Evolutionary conservation across 2,329 filamentous ascomycete genomes (phyloP).

Genomic region (Aschersonia sp.): DNA sequence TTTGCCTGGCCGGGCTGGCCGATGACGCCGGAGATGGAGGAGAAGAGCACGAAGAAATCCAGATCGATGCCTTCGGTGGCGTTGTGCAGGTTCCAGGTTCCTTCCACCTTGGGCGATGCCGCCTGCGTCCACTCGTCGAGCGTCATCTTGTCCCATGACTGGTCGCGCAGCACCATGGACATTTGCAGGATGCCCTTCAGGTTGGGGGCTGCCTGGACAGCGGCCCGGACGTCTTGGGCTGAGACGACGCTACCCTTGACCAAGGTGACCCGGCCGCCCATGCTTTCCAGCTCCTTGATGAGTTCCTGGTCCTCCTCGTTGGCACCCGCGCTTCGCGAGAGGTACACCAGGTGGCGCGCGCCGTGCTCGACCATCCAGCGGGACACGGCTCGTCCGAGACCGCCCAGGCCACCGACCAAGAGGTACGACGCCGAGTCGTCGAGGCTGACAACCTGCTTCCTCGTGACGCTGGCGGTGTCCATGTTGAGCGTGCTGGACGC

Average conservation of each 20-base stretch:
- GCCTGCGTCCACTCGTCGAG: conserved; percentile 13
- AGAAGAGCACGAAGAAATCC: conserved; percentile 21
- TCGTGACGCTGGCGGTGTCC: not conserved
- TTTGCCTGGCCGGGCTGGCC: conserved; percentile 21
- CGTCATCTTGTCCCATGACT: conserved; percentile 18
- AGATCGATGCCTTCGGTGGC: conserved; percentile 6
- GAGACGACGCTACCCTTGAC: not conserved
- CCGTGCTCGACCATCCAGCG: not conserved
- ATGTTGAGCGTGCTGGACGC: not conserved
- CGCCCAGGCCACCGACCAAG: not conserved
- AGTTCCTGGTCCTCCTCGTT: not conserved
- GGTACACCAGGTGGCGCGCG: not conserved
- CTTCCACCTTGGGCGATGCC: conserved; percentile 15
- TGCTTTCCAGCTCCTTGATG: not conserved
- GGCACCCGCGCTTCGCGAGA: not conserved
- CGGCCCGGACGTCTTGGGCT: not conserved
- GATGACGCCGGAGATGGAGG: conserved; percentile 17
- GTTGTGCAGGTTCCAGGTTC: conserved; percentile 19
- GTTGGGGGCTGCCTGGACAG: not conserved
- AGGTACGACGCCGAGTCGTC: not conserved
- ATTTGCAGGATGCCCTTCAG: not conserved
- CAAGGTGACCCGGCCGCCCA: conserved; percentile 8
- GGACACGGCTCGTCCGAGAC: not conserved
- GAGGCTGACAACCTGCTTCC: not conserved
- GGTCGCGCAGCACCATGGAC: not conserved